Base-by-base conservation (phyloP, 768 basidiomycete genomes). In the Leccinum imitatum region DNA sequence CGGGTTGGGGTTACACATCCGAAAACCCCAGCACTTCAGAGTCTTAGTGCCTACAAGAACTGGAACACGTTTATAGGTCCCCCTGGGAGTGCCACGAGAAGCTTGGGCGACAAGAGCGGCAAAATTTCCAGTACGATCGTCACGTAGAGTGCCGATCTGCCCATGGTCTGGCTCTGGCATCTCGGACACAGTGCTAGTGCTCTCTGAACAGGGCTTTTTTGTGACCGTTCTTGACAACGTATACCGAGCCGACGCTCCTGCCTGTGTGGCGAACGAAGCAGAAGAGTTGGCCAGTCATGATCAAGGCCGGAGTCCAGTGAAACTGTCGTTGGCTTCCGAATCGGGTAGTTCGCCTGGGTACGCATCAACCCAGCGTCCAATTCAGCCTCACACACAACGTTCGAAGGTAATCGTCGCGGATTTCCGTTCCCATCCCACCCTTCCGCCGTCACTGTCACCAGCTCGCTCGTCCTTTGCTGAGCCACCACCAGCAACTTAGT, bases 1-100 rank as follows among this genome's bases (percentile, higher is more conserved):
- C 97, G 37, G 97, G 97, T 59, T 99, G 97, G 97, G 97, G 97
- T 56, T 97, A 99, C 75, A 97, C 97, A 27, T 98, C 96, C 3
- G 97, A 99, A 76, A 99, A 99, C 76, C 97, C 97, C 1, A 87
- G 95, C 27, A 56, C 97, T 1, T 96, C 27, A 99, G 74, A 90
- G 90, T 60, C 85, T 99, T 44, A 86, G 90, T 35, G 89, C 93
- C 5, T 93, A 87, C 75, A 93, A 92, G 75, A 84, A 94, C 79
- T 95, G 94, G 77, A 95, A 98, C 72, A 90, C 98, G 61, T 99
- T 99, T 80, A 10, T 31, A 31, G 30, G 30, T 31, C 30, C 30
- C 30, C 30, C 30, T 31, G 30, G 30, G 30, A 31, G 30, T 31
- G 30, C 30, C 30, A 31, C 9, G 27, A 27, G 27, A 27, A 27